Evolutionary conservation across 148 eudicot genomes (phyloP).

Genomic region (Spergularia bocconei): DNA sequence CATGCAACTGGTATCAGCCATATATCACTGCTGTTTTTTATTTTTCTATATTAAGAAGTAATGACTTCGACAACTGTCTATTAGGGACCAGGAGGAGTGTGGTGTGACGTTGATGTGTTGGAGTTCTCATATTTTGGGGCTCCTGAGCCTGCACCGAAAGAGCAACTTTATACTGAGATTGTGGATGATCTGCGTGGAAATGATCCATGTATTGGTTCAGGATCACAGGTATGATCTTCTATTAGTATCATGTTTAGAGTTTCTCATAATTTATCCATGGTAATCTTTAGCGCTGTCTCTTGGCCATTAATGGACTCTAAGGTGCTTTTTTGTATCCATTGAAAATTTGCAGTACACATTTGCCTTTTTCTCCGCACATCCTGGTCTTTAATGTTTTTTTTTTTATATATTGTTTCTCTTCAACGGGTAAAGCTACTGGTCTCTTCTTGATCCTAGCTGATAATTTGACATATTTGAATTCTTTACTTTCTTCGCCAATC

Average conservation of each 20-base stretch:
- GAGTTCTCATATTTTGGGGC: slow-evolving; percentile 98
- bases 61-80: slow-evolving; percentile 22
- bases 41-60: neutral
- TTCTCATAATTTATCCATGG: neutral
- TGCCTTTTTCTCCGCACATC: no score
- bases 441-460: neutral
- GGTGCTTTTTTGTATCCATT: neutral
- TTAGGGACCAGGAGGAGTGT: slow-evolving; percentile 98
- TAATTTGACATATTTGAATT: neutral
- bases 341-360: neutral
- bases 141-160: slow-evolving; percentile 93
- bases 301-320: neutral
- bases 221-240: slow-evolving; percentile 73
- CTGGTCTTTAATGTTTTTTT: neutral
- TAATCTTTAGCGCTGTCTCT: neutral
- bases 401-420: neutral
- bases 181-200: slow-evolving; percentile 98
- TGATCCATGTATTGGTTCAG: slow-evolving; percentile 87
- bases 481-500: neutral
- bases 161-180: slow-evolving; percentile 92
- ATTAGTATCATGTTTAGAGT: neutral
- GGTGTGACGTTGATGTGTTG: slow-evolving; percentile 97
- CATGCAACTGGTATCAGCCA: neutral
- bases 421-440: neutral
- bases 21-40: neutral